Conservation (phyloP, 352 stramenopile genomes). For the Globisporangium canariense region DNA sequence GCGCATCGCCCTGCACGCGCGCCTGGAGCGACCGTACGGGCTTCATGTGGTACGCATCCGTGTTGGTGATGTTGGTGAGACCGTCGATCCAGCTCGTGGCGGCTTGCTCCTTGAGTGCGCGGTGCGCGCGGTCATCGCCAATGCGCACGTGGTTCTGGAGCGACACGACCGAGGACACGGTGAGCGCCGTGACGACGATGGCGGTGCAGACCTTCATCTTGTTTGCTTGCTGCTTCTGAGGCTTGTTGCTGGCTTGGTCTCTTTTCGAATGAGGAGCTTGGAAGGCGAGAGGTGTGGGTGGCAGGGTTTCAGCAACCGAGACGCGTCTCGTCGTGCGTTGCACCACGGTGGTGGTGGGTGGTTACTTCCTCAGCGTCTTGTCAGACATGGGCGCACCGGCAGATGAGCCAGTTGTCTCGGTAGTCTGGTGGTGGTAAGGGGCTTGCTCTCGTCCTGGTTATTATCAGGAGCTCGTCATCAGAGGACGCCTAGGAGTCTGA, state of each 20-base stretch:
- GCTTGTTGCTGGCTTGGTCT: conserved; percentile 9
- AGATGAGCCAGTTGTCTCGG: background rate
- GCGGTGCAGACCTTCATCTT: conserved; percentile 17
- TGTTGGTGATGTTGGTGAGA: conserved; percentile 29
- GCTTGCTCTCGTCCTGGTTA: too few species aligned
- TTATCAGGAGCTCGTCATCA: too few species aligned
- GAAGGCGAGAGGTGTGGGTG: background rate
- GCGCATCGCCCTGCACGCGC: conserved; percentile 54
- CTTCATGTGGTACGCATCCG: conserved; percentile 51
- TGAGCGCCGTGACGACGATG: conserved; percentile 8
- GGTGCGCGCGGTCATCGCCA: conserved; percentile 6
- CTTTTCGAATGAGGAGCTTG: background rate
- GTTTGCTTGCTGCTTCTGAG: background rate
- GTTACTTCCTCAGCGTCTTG: background rate
- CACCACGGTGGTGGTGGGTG: background rate
- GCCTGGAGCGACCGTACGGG: conserved; percentile 59
- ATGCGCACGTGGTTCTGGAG: background rate
- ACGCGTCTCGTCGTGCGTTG: too few species aligned
- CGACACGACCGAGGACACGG: background rate
- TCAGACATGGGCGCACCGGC: background rate
- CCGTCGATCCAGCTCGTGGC: conserved; percentile 11
- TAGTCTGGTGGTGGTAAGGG: too few species aligned
- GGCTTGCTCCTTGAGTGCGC: conserved; percentile 9
- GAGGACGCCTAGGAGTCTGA: too few species aligned
- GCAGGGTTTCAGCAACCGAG: background rate